Base-by-base conservation (phyloP, 768 basidiomycete genomes). In the Suillus bovinus region DNA sequence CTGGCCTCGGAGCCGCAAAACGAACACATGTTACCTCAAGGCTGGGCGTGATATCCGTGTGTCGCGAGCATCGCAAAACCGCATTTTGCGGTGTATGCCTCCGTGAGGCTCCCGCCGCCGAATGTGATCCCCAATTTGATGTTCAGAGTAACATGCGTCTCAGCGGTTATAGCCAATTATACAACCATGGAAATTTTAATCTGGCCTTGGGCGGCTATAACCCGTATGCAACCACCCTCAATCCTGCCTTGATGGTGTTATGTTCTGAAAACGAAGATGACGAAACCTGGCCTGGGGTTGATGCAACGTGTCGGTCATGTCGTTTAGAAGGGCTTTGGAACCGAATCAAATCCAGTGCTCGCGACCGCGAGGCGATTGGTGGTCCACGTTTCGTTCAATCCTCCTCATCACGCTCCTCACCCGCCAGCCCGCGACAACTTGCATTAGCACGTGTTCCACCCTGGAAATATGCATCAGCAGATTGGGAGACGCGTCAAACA, bases 251-350 rank as follows among this genome's bases (percentile, higher is more conserved):
- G 44, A 74, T 76, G 64, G 79, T 86, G 13, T 82, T 79, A 34
- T 83, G 85, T 63, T 74, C 82, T 5, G 89, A 89, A 68, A 91
- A 91, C 68, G 90, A 90, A 63, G 90, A 92, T 71, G 82, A 86
- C 20, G 84, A 86, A 14, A 81, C 83, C 0, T 91, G 87, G 82
- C 84, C 86, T 0, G 79, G 79, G 7, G 80, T 88, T 13, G 84
- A 86, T 34, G 79, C 87, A 2, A 91, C 90, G 9, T 93, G 90
- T 71, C 81, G 85, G 44, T 75, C 74, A 52, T 93, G 91, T 71
- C 82, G 90, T 39, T 71, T 70, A 3, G 89, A 92, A 71, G 84
- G 82, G 78, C 76, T 93, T 4, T 88, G 86, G 86, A 79, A 80
- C 22, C 80, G 82, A 22, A 85, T 84, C n/a, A 69, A 73, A n/a